Conservation (phyloP, 495 filamentous ascomycete genomes). For the Cladorrhinum samala region DNA sequence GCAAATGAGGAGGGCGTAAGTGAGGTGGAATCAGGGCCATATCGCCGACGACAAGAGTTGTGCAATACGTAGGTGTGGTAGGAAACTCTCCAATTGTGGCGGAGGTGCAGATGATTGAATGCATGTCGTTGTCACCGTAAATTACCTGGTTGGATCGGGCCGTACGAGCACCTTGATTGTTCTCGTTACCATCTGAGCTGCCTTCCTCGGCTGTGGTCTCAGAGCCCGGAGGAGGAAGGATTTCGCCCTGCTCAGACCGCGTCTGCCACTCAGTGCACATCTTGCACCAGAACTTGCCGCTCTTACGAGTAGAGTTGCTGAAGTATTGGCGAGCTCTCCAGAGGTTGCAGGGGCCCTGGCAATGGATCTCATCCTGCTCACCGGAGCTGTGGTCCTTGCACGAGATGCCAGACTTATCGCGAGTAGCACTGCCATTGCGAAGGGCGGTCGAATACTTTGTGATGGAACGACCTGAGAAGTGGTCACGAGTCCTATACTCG, state of each 20-base stretch:
- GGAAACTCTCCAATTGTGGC: too few relatives aligned
- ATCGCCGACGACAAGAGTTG: too few relatives aligned
- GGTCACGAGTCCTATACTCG: conserved; percentile 29
- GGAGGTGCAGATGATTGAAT: too few relatives aligned
- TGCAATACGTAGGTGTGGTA: too few relatives aligned
- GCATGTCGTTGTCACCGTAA: too few relatives aligned
- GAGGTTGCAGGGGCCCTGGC: conserved; percentile 43
- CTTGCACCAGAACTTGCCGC: conserved; percentile 44
- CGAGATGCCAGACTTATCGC: conserved; percentile 18
- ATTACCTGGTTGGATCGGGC: too few relatives aligned
- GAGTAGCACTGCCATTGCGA: conserved; percentile 16
- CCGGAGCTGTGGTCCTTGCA: conserved; percentile 21
- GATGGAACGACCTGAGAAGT: conserved; percentile 45
- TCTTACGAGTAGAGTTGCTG: conserved; percentile 50
- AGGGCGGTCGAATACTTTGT: conserved; percentile 23
- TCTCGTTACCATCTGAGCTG: background rate
- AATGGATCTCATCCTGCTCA: conserved; percentile 21
- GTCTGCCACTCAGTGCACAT: conserved; percentile 45
- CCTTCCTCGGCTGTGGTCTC: conserved; percentile 7
- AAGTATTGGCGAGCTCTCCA: conserved; percentile 47
- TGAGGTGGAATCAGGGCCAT: too few relatives aligned
- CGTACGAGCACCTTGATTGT: background rate
- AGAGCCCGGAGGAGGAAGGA: conserved; percentile 10
- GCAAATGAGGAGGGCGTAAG: too few relatives aligned
- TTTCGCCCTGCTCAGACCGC: conserved; percentile 12